These are phyloP conservation scores for Termitomyces sp. DNA, from an alignment of 768 basidiomycete genomes.

Conservation along the genomic window DNA sequence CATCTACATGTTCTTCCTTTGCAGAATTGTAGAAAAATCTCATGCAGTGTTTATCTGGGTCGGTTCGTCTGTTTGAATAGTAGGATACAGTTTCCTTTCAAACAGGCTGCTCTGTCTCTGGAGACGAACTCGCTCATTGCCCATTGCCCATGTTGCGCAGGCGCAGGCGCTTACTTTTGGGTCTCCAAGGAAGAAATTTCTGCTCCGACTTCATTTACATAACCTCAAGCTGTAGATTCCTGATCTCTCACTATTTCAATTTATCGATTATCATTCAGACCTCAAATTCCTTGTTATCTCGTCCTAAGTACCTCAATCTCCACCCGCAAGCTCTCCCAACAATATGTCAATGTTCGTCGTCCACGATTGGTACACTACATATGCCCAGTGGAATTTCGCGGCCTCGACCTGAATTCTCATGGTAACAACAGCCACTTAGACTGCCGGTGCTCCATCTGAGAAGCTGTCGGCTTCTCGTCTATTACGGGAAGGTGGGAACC, in stretches of 20 bases:
- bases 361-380: background rate
- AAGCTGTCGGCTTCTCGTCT: constrained; percentile 1
- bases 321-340: background rate
- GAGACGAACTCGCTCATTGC: background rate
- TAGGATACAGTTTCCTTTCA: too few relatives aligned
- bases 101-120: too few relatives aligned
- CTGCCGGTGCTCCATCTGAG: background rate
- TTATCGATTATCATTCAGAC: too few relatives aligned
- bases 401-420: background rate
- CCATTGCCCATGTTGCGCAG: background rate
- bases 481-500: background rate
- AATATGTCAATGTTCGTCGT: background rate
- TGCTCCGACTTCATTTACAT: background rate
- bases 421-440: background rate
- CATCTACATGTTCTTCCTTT: background rate
- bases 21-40: too few relatives aligned
- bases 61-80: background rate
- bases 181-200: background rate
- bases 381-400: too few relatives aligned
- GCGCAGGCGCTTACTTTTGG: background rate
- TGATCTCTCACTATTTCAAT: background rate
- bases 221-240: background rate
- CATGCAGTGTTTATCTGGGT: too few relatives aligned
- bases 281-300: background rate
- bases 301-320: background rate